These are phyloP conservation scores for Zasmidium angulare DNA, from an alignment of 2,329 filamentous ascomycete species.

Conservation along the genomic window DNA sequence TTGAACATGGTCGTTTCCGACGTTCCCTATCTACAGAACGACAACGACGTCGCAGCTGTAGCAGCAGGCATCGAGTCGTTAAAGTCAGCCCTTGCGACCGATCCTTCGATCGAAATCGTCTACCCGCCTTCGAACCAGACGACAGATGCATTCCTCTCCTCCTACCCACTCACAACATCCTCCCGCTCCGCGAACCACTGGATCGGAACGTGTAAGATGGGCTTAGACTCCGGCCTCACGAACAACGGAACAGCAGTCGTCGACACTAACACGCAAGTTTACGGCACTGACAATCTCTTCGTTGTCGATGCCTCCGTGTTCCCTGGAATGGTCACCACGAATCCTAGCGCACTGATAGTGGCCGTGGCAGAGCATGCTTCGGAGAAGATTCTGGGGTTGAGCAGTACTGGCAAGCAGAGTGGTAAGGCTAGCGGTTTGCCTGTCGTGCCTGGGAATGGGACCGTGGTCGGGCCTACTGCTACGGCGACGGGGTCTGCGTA, in stretches of 20 bases:
- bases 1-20: constrained; percentile 60
- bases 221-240: constrained; percentile 44
- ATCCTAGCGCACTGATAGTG: constrained; percentile 66
- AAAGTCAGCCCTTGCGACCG: constrained; percentile 53
- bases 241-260: constrained; percentile 48
- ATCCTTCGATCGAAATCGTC: constrained; percentile 57
- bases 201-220: constrained; percentile 43
- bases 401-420: not conserved
- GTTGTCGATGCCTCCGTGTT: constrained; percentile 69
- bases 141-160: constrained; percentile 56
- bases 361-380: constrained; percentile 63
- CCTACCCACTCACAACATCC: constrained; percentile 41
- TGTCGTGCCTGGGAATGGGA: not conserved
- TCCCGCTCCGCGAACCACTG: constrained; percentile 48
- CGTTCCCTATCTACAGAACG: constrained; percentile 58
- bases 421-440: not conserved
- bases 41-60: constrained; percentile 63
- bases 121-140: constrained; percentile 54
- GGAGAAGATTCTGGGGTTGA: constrained; percentile 50
- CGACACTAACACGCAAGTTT: constrained; percentile 51
- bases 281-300: constrained; percentile 66
- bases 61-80: constrained; percentile 63
- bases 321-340: constrained; percentile 67
- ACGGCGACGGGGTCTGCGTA: constrained; percentile 2
- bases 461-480: not conserved